phyloP scores from a whole-genome alignment of 2,329 filamentous ascomycete species.

The Stachybotrys chlorohalonatus region DNA sequence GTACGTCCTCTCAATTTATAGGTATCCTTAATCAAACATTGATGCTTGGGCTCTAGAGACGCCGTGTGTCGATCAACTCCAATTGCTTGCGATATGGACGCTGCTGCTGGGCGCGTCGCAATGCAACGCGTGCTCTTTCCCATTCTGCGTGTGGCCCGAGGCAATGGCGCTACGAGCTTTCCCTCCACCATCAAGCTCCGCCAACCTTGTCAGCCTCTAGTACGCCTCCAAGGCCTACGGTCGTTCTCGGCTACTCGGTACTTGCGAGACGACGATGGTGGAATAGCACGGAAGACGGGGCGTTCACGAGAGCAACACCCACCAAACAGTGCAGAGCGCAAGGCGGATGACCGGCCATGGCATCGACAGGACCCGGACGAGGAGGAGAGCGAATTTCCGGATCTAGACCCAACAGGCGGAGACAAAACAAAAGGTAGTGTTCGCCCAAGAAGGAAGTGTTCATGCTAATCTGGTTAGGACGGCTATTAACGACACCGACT shows the following conservation, averaged over 20 bases:
- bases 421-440: slow-evolving; percentile 12
- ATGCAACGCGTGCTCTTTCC: background rate
- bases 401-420: slow-evolving; percentile 8
- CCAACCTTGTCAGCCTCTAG: background rate
- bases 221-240: background rate
- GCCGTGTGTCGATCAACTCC: too few species aligned
- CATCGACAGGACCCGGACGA: slow-evolving; percentile 9
- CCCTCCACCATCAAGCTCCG: background rate
- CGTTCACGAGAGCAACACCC: background rate
- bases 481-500: slow-evolving; percentile 72
- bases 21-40: background rate
- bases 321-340: slow-evolving; percentile 12
- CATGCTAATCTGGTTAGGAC: slow-evolving; percentile 35
- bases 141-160: background rate
- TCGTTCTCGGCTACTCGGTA: background rate
- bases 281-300: background rate
- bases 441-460: background rate
- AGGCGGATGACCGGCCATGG: slow-evolving; percentile 17
- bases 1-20: background rate
- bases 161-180: background rate
- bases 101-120: background rate
- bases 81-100: background rate
- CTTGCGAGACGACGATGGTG: background rate
- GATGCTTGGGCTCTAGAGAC: background rate
- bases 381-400: slow-evolving; percentile 5